Evolutionary conservation across 176 grass and related monocot genomes (phyloP).

Genomic region (Cenchrus fungigraminus): DNA sequence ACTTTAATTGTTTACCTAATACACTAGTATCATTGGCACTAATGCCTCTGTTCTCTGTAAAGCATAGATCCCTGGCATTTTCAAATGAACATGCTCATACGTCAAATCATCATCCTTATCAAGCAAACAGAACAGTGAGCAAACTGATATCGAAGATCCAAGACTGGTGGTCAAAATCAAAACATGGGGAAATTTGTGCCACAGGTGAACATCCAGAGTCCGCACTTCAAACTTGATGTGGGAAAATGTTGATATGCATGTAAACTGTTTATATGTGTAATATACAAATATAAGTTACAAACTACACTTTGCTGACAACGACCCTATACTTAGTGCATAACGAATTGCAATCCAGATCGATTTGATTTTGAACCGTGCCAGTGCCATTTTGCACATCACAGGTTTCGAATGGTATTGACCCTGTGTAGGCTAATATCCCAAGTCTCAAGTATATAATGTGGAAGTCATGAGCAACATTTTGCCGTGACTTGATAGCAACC

Average conservation of each 20-base stretch:
- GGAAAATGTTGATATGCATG: neutral
- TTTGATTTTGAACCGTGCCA: neutral
- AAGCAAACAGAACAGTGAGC: neutral
- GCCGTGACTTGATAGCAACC: neutral
- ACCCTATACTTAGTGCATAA: neutral
- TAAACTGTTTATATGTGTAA: neutral
- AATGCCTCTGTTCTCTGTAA: neutral
- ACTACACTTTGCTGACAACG: neutral
- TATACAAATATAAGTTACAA: neutral
- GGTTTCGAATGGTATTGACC: neutral
- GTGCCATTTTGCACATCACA: neutral
- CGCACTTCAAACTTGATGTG: neutral
- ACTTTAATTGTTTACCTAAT: constrained; percentile 2
- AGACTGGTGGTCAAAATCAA: neutral
- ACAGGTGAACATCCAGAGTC: neutral
- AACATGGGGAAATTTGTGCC: neutral
- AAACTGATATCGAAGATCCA: neutral
- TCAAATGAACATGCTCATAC: neutral
- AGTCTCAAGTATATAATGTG: neutral
- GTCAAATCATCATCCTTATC: neutral
- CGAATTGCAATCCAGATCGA: neutral
- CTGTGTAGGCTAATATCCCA: neutral
- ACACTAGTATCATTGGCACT: constrained; percentile 2
- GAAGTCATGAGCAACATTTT: neutral
- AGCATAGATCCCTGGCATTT: neutral